These are phyloP conservation scores for Pseudogymnoascus sp. DNA, from an alignment of 2,329 filamentous ascomycete species.

Conservation along the genomic window DNA sequence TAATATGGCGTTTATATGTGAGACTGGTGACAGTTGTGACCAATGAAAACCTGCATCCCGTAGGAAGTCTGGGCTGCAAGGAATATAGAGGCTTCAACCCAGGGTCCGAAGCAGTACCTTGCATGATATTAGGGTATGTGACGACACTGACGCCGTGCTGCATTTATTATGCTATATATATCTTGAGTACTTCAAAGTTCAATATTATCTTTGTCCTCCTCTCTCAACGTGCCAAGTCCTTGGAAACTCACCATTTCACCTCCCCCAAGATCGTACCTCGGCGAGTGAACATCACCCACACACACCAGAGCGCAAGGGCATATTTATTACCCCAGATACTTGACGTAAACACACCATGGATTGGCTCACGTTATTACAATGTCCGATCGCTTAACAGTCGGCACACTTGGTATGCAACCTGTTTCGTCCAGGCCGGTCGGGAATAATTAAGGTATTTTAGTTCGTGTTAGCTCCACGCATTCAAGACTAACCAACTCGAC, in stretches of 20 bases:
- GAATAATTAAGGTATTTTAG: constrained; percentile 9
- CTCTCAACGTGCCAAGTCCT: not conserved
- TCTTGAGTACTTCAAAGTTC: not conserved
- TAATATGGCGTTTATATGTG: not conserved
- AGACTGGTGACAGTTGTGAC: not conserved
- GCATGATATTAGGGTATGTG: not conserved
- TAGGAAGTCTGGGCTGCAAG: not conserved
- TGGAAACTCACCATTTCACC: not conserved
- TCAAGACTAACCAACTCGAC: not conserved
- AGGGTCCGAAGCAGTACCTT: not conserved
- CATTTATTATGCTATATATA: not conserved
- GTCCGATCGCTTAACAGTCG: constrained; percentile 2
- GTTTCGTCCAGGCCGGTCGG: constrained; percentile 4
- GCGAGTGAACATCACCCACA: not conserved
- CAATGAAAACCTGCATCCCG: not conserved
- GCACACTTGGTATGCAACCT: not conserved
- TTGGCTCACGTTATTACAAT: constrained; percentile 1
- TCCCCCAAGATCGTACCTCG: not conserved
- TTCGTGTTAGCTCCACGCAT: not conserved
- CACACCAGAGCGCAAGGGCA: not conserved
- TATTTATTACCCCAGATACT: not conserved
- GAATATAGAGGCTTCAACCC: not conserved
- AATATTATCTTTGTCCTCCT: not conserved
- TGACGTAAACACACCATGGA: not conserved
- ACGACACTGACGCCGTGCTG: not conserved